These are phyloP conservation scores for Yamadazyma blattariae DNA, from an alignment of 1,139 yeast genomes.

Conservation along the genomic window DNA sequence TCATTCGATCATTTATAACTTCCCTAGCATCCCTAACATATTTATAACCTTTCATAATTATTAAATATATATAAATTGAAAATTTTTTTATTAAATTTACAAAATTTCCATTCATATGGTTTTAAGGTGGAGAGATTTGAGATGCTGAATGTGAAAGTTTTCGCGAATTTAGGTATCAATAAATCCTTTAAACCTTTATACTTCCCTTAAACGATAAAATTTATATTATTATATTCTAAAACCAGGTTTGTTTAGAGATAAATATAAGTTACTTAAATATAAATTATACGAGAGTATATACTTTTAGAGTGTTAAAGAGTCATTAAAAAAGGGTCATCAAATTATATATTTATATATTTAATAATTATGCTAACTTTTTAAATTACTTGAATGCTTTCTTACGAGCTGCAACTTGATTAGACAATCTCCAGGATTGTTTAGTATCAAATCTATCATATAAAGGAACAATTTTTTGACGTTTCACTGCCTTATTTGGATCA, in stretches of 20 bases:
- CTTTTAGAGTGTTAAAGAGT: too few species aligned
- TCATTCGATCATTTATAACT: constrained; percentile 30
- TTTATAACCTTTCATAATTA: constrained; percentile 15
- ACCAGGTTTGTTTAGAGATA: too few species aligned
- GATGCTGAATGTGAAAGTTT: not conserved
- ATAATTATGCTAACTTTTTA: too few species aligned
- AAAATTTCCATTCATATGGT: not conserved
- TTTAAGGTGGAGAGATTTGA: not conserved
- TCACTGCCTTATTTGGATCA: constrained; percentile 38
- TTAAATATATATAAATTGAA: not conserved
- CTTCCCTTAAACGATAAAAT: too few species aligned
- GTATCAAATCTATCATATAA: constrained; percentile 54
- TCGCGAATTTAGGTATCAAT: too few species aligned
- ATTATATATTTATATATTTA: too few species aligned
- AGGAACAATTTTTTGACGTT: constrained; percentile 57
- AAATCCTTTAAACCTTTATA: too few species aligned
- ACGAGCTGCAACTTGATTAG: constrained; percentile 34
- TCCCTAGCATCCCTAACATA: constrained; percentile 24
- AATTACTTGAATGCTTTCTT: constrained; percentile 26
- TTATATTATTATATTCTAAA: too few species aligned
- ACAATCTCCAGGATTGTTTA: constrained; percentile 46
- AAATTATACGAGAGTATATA: too few species aligned
- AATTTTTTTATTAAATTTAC: too few species aligned
- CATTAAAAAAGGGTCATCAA: too few species aligned
- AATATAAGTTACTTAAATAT: too few species aligned